Conservation (phyloP, 2,329 filamentous ascomycete species). For the Epichloe typhina region DNA sequence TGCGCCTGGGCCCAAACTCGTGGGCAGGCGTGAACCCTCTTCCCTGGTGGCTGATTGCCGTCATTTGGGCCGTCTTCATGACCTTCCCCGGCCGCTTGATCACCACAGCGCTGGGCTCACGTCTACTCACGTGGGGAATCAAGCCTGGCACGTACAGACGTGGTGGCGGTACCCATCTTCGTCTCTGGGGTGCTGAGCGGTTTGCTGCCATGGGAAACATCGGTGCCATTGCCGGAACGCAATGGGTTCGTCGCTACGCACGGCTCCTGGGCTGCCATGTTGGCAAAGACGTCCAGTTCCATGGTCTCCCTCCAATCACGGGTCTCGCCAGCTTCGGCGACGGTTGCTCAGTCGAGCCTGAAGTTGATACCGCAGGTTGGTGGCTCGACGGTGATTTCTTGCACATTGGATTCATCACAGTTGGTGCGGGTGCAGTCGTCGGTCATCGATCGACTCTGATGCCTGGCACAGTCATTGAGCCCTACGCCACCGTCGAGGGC, state of each 20-base stretch:
- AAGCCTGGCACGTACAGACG: conserved; percentile 9
- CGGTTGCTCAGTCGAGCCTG: conserved; percentile 10
- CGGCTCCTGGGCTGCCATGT: conserved; percentile 11
- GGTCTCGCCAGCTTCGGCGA: conserved; percentile 11
- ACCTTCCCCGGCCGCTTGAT: conserved; percentile 9
- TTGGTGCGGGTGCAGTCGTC: conserved; percentile 10
- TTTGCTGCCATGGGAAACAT: conserved; percentile 6
- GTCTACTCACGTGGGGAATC: conserved; percentile 8
- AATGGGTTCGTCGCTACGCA: conserved; percentile 9
- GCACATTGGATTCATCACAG: conserved; percentile 8
- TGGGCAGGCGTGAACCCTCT: conserved; percentile 8
- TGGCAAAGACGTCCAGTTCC: conserved; percentile 10
- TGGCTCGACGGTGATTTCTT: conserved; percentile 13
- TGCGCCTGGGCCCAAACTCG: neutral
- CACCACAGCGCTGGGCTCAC: conserved; percentile 4
- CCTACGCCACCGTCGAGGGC: conserved; percentile 8
- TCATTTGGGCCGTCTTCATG: conserved; percentile 7
- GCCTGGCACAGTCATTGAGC: conserved; percentile 8
- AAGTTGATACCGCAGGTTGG: conserved; percentile 11
- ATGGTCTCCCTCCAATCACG: conserved; percentile 8
- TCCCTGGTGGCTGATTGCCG: conserved; percentile 7
- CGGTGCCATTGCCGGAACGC: conserved; percentile 8
- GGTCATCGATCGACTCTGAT: conserved; percentile 10
- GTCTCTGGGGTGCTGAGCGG: conserved; percentile 10
- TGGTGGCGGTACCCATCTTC: conserved; percentile 8